These are phyloP conservation scores for Xylariaceae sp. DNA, from an alignment of 2,329 filamentous ascomycete genomes.

Conservation along the genomic window DNA sequence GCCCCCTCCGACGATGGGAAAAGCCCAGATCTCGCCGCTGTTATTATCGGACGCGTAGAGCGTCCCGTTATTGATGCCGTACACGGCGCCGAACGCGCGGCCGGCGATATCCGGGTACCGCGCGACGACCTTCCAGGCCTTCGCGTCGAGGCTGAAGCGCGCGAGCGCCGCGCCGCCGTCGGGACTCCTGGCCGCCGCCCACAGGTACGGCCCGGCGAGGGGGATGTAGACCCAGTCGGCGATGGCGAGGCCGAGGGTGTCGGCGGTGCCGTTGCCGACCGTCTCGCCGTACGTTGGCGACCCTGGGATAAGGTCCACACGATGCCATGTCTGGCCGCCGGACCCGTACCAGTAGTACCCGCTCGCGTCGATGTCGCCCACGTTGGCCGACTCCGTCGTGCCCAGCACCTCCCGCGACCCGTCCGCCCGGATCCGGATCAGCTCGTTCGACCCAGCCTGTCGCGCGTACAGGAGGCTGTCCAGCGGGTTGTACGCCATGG, in stretches of 20 bases:
- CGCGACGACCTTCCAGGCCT: slow-evolving; percentile 13
- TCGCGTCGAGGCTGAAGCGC: slow-evolving; percentile 13
- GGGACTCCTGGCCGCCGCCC: not conserved
- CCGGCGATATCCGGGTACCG: slow-evolving; percentile 9
- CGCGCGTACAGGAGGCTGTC: slow-evolving; percentile 31
- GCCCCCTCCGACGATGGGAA: slow-evolving; percentile 11
- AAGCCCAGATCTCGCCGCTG: slow-evolving; percentile 20
- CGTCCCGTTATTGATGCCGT: slow-evolving; percentile 21
- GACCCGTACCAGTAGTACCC: slow-evolving; percentile 19
- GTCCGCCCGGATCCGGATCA: slow-evolving; percentile 29
- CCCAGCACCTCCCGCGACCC: slow-evolving; percentile 13
- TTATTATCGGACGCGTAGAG: slow-evolving; percentile 23
- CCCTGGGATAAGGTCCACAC: slow-evolving; percentile 15
- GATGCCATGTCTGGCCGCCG: slow-evolving; percentile 9
- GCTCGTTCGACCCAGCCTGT: not conserved
- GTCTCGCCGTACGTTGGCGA: slow-evolving; percentile 16
- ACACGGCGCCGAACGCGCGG: slow-evolving; percentile 16
- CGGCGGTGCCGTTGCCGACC: slow-evolving; percentile 11
- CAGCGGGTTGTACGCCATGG: slow-evolving; percentile 29
- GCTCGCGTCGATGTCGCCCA: slow-evolving; percentile 28
- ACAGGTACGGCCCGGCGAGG: slow-evolving; percentile 14
- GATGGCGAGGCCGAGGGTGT: slow-evolving; percentile 8
- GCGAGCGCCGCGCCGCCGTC: slow-evolving; percentile 12
- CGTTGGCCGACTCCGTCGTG: not conserved
- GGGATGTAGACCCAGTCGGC: slow-evolving; percentile 26